These are phyloP conservation scores for Hydnomerulius pinastri DNA, from an alignment of 768 basidiomycete genomes.

Conservation along the genomic window DNA sequence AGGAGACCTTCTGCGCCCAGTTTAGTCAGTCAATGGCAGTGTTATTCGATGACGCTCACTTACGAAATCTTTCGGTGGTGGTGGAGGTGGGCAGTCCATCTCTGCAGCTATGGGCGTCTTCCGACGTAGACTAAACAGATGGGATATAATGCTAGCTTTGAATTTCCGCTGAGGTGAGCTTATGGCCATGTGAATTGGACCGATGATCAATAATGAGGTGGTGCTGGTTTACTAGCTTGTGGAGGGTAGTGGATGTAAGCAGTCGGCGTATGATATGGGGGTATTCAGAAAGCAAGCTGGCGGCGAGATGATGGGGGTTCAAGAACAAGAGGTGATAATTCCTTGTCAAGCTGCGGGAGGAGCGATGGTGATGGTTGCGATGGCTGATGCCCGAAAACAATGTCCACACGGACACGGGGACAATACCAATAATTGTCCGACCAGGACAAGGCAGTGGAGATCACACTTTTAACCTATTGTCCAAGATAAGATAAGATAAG, in stretches of 20 bases:
- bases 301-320: slow-evolving; percentile 9
- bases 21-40: background rate
- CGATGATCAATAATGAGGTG: background rate
- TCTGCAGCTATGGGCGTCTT: slow-evolving; percentile 12
- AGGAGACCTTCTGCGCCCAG: background rate
- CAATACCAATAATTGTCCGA: background rate
- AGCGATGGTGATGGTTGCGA: slow-evolving; percentile 3
- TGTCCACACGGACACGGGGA: background rate
- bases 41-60: background rate
- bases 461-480: slow-evolving; percentile 16
- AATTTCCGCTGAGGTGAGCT: slow-evolving; percentile 3
- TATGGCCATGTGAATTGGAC: slow-evolving; percentile 13
- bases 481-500: slow-evolving; percentile 24
- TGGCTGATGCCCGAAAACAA: slow-evolving; percentile 3
- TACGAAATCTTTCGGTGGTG: slow-evolving; percentile 24
- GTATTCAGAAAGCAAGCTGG: background rate
- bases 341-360: background rate
- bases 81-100: slow-evolving; percentile 10
- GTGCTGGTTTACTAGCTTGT: background rate
- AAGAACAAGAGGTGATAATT: slow-evolving; percentile 3
- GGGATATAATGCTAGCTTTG: slow-evolving; percentile 16
- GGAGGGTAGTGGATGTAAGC: background rate
- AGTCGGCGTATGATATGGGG: background rate
- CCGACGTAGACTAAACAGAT: slow-evolving; percentile 9
- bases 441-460: background rate